Base-by-base conservation (phyloP, 2,329 filamentous ascomycete genomes). In the Trichoderma semiorbis region DNA sequence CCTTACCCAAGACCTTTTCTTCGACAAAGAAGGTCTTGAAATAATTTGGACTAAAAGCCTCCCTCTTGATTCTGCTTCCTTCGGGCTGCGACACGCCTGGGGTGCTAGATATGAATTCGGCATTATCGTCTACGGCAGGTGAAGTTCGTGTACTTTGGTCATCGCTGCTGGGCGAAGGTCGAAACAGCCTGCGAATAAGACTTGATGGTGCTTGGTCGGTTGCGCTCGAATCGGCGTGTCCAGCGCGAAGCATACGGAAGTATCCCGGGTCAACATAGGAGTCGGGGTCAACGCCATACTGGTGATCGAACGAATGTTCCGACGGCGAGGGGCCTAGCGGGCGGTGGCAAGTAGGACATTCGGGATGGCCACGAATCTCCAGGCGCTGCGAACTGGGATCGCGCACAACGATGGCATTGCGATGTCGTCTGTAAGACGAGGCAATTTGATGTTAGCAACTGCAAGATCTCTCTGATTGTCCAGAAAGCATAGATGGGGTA, bases 21-120 rank as follows among this genome's bases (percentile, higher is more conserved):
- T 97, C 95, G 5, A 94, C 90, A 78, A 99, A 99, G 81, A 98
- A 98, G 16, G 90, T 92, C 77, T 92, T 90, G 83, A 98, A 98
- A 79, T 98, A 99, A 76, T 95, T 91, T 7, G 92, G 95, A 76
- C 92, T 97, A 78, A 99, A 98, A 0, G 96, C 94, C 32, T 93
- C 90, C 70, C 91, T 89, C 36, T 93, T 93, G 69, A 99, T 99
- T 32, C 92, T 91, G 73, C 92, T 90, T 14, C 79, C 87, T 80
- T 82, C 86, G 7, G 73, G 72, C 78, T 74, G 88, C 77, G 77
- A 86, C 62, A 82, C 82, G 70, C 84, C 81, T 72, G 88, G 81
- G 72, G 86, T 77, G 82, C 86, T 88, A 39, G 87, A 85, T 36
- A 89, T 79, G 73, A 89, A 89, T 73, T 89, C 86, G 74, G 81